Base-by-base conservation (phyloP, 176 grass and related monocot species). In the Carex cristatella region DNA sequence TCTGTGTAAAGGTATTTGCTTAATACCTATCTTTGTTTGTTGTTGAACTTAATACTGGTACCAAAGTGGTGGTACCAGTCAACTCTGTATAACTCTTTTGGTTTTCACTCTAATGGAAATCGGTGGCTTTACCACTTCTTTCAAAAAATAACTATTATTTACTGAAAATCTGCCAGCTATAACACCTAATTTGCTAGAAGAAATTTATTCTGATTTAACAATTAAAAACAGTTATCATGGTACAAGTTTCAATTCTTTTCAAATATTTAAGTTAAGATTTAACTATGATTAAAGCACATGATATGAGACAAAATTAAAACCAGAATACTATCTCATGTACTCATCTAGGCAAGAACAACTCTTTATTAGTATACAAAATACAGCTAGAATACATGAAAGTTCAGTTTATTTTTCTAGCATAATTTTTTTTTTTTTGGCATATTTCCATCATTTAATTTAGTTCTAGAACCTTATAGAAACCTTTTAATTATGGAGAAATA, bases 311-410 rank as follows among this genome's bases (percentile, higher is more conserved):
- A 23, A 23, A 23, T 23, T 23, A 23, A 23, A 23, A 23, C 23
- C 23, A 23, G 23, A 23, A 23, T 23, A 23, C 23, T 23, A 23
- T 23, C 23, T 23, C 23, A 23, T 23, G 23, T 23, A 23, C 23
- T 23, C 23, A 23, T 23, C 4, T 31, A 5, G 18, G 48, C 8
- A 55, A 77, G 32, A 31, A 2, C 7, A 4, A 4, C 51, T 77
- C 12, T 27, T 57, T 7, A 1, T 63, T 38, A 70, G 31, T 18
- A 70, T 42, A 40, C 35, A 70, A 6, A 35, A 70, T 70, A 30
- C 66, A 69, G 66, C 66, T 69, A 69, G 4, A 69, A 38, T 69
- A 70, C 67, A 70, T 70, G 7, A 40, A 69, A 42, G 67, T n/a
- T 18, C 67, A 42, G 11, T 38, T 49, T 2, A 49, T 10, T 2